Conservation (phyloP, 2,329 filamentous ascomycete genomes). For the Exserohilum rostratum region DNA sequence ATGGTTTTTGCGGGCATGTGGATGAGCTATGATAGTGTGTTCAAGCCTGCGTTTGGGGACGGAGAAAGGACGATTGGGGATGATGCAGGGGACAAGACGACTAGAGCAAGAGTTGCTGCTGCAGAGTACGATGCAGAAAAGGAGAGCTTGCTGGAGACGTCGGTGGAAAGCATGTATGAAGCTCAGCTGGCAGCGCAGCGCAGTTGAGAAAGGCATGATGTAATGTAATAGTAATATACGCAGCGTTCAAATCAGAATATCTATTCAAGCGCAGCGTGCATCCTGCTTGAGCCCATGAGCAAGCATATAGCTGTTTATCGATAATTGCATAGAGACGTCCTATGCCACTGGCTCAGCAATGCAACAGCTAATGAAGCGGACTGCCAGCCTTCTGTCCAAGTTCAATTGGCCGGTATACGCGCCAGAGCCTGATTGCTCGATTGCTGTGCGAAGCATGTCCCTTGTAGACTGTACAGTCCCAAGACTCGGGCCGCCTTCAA, state of each 20-base stretch:
- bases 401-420: no score
- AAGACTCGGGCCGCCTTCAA: neutral
- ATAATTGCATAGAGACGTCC: neutral
- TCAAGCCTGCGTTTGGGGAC: slow-evolving; percentile 77
- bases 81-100: slow-evolving; percentile 12
- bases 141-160: neutral
- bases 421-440: neutral
- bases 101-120: neutral
- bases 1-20: slow-evolving; percentile 65
- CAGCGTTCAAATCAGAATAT: neutral
- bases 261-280: no score
- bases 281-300: slow-evolving; percentile 22
- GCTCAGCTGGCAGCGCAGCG: neutral
- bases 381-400: neutral
- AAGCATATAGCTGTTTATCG: slow-evolving; percentile 8
- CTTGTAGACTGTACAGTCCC: neutral
- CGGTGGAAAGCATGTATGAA: neutral
- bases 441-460: neutral
- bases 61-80: slow-evolving; percentile 69
- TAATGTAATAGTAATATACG: neutral
- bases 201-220: neutral
- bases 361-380: neutral
- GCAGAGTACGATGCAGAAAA: neutral
- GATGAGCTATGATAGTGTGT: slow-evolving; percentile 67
- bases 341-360: neutral